Base-by-base conservation (phyloP, 345 rosid species). In the Heritiera littoralis region DNA sequence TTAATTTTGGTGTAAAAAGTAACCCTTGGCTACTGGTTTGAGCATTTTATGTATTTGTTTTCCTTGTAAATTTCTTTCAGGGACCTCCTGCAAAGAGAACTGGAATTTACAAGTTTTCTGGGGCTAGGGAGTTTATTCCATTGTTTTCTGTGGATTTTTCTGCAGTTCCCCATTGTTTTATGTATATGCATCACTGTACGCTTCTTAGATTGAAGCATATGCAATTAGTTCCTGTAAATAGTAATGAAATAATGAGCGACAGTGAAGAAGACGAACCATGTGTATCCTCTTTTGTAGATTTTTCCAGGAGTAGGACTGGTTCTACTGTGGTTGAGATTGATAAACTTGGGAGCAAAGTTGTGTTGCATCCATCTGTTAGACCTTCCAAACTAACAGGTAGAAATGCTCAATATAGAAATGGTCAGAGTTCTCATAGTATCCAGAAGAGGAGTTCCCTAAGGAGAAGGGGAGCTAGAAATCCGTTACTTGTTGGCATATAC, bases 361-460 rank as follows among this genome's bases (percentile, higher is more conserved):
- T 77, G 20, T 78, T 83, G 30, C 89, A 83, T 72, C 89, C 89
- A 23, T 86, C 92, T 58, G 77, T 81, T 77, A 86, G 89, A 79
- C 83, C 84, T 60, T 87, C 89, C 43, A 93, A 85, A 81, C 40
- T 89, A 79, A 81, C 84, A 30, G 87, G 82, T 43, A 86, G 90
- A 55, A 87, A 79, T 77, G 68, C 55, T 64, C 94, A 84, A 56
- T 77, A 81, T 80, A 90, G 88, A 81, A 78, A 79, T 86, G 82
- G 83, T 52, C 35, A 86, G 70, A 90, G 85, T 80, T 87, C 91
- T 64, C 90, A 91, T 15, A 84, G 92, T 75, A 81, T 93, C 67
- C 95, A 83, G 72, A 94, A 89, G 89, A 88, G 98, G 84, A 97
- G 97, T 73, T 89, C 96, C 0, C 68, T 90, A 28, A 89, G 90